Evolutionary conservation across 2,329 filamentous ascomycete species (phyloP).

Genomic region (Penicillium glabrum): DNA sequence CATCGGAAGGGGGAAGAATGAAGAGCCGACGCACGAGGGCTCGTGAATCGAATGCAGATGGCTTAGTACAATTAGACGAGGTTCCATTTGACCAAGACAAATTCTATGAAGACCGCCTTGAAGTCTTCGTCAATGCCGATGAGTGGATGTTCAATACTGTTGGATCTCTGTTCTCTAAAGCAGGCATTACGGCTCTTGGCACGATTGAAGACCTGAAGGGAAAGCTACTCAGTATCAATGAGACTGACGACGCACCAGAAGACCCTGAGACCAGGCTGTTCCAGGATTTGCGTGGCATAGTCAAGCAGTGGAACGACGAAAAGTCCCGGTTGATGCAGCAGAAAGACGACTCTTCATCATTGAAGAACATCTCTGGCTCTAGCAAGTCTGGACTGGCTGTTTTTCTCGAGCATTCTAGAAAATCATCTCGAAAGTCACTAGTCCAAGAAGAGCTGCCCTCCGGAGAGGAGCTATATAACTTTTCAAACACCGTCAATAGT

Average conservation of each 20-base stretch:
- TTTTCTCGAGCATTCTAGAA: conserved; percentile 58
- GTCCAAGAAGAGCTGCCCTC: conserved; percentile 41
- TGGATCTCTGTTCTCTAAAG: conserved; percentile 52
- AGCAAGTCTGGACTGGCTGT: conserved; percentile 52
- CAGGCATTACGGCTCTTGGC: conserved; percentile 50
- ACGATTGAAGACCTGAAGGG: conserved; percentile 41
- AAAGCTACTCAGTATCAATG: conserved; percentile 18
- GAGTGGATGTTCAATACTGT: conserved; percentile 57
- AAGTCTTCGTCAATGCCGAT: conserved; percentile 55
- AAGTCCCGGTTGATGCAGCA: conserved; percentile 46
- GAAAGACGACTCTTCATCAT: conserved; percentile 49
- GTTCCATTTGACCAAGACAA: conserved; percentile 53
- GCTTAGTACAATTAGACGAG: conserved; percentile 45
- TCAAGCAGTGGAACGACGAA: conserved; percentile 47
- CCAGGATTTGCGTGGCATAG: conserved; percentile 46
- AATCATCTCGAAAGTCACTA: conserved; percentile 41
- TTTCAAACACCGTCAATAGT: conserved; percentile 49
- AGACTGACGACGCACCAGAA: conserved; percentile 15
- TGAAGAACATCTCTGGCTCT: conserved; percentile 50
- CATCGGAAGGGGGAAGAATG: conserved; percentile 54
- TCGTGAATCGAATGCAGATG: conserved; percentile 56
- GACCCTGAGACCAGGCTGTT: conserved; percentile 32
- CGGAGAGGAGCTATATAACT: conserved; percentile 36
- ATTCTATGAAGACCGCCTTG: conserved; percentile 56
- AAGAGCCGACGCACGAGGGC: conserved; percentile 63